Evolutionary conservation across 73 alveolate species (phyloP).

Genomic region (Paramecium sexaurelia): DNA sequence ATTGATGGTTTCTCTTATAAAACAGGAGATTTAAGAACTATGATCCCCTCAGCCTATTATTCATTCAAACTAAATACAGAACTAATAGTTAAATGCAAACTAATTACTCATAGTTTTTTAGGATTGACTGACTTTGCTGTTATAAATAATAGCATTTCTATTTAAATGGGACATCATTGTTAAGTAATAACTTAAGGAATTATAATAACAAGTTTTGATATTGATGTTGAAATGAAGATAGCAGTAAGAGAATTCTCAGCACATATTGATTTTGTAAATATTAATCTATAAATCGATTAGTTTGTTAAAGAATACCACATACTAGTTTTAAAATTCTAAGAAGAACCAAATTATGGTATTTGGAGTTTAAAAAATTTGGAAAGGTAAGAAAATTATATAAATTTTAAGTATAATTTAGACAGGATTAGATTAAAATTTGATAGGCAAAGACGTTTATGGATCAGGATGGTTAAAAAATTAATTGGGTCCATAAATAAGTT

Average conservation of each 20-base stretch:
- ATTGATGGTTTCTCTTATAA: slow-evolving; percentile 6
- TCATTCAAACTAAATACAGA: slow-evolving; percentile 39
- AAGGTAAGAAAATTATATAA: not conserved
- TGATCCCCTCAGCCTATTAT: slow-evolving; percentile 38
- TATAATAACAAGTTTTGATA: not conserved
- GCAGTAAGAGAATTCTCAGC: not conserved
- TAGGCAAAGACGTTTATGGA: not conserved
- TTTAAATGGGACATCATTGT: slow-evolving; percentile 1
- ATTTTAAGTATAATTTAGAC: not conserved
- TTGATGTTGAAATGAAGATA: not conserved
- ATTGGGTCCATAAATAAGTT: not conserved
- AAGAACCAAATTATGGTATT: slow-evolving; percentile 14
- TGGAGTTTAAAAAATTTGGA: slow-evolving; percentile 16
- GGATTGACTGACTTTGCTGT: slow-evolving; percentile 4
- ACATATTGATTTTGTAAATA: not conserved
- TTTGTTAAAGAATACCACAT: not conserved
- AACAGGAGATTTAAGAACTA: slow-evolving; percentile 35
- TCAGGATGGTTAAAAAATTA: not conserved
- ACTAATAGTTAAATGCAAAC: not conserved
- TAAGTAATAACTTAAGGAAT: not conserved
- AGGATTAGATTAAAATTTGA: not conserved
- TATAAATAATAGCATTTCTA: not conserved
- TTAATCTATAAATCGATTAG: not conserved
- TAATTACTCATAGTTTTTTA: not conserved
- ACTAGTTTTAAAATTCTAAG: not conserved